Conservation (phyloP, 768 basidiomycete genomes). For the Podaxis rugospora region DNA sequence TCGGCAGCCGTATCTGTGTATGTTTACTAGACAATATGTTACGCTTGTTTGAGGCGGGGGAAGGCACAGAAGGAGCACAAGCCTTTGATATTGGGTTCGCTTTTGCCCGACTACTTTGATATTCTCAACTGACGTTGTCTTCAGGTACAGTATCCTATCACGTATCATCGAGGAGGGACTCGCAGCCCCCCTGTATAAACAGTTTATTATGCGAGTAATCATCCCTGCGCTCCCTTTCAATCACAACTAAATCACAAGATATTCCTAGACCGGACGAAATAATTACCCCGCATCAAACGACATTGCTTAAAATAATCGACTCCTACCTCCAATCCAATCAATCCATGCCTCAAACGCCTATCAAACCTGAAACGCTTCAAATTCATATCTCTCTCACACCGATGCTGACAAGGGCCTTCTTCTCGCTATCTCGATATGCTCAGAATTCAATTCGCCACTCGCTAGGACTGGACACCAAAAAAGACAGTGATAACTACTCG, state of each 20-base stretch:
- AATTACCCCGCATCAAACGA: slow-evolving; percentile 81
- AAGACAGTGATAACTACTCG: slow-evolving; percentile 8
- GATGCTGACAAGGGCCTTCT: slow-evolving; percentile 61
- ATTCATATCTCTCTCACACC: slow-evolving; percentile 42
- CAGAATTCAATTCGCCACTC: slow-evolving; percentile 46
- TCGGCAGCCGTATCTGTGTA: slow-evolving; percentile 64
- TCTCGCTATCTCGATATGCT: slow-evolving; percentile 56
- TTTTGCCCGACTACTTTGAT: slow-evolving; percentile 3
- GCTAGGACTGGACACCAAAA: slow-evolving; percentile 25
- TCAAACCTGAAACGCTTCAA: slow-evolving; percentile 27
- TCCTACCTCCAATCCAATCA: slow-evolving; percentile 67
- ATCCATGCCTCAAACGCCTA: slow-evolving; percentile 23
- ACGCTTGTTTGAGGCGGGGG: slow-evolving; percentile 62
- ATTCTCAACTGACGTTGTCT: slow-evolving; percentile 6
- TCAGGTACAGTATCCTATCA: slow-evolving; percentile 64
- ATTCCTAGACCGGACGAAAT: slow-evolving; percentile 56
- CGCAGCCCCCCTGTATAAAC: slow-evolving; percentile 54
- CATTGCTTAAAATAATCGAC: slow-evolving; percentile 83
- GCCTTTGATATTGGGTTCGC: slow-evolving; percentile 76
- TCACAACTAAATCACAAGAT: slow-evolving; percentile 3
- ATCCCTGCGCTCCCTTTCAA: neutral
- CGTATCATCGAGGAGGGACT: slow-evolving; percentile 57
- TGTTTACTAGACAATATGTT: slow-evolving; percentile 69
- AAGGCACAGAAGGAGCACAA: slow-evolving; percentile 57
- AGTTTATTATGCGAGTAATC: slow-evolving; percentile 53